Base-by-base conservation (phyloP, 225 moss, liverwort and hornwort genomes). In the Antitrichia curtipendula region DNA sequence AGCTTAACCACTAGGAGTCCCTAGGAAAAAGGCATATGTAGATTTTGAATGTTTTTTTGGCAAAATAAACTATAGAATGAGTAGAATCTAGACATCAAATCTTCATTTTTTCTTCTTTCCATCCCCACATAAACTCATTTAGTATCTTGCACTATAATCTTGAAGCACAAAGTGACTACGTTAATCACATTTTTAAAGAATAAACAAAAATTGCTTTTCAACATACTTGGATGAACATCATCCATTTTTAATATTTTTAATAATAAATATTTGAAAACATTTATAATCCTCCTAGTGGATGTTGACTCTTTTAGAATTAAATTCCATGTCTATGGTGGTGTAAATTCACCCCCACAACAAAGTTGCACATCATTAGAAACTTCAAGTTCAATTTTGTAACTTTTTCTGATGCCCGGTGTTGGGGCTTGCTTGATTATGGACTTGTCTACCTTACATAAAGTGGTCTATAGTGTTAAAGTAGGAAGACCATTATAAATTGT, bases 261-360 rank as follows among this genome's bases (percentile, higher is more conserved):
- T 3, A 63, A 9, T 17, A 8, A 63, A 3, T 6, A n/a, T 11
- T 65, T 20, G 16, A 65, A 65, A 10, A n/a, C 65, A 65, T n/a
- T 19, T 9, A 10, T 19, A 34, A 36, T 64, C 3, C 10, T 2
- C 19, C 36, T 2, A 64, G 4, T 20, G 5, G 65, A 65, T 65
- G 34, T 10, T 1, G 1, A 0, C 36, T 21, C 21, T 65, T 2
- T 11, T 0, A 21, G 0, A 4, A 3, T 0, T 5, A 18, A 8
- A 41, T 40, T 70, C 25, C 8, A 70, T 40, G 25, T 1, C 24
- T 70, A 0, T 20, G 0, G 24, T 70, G 25, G 15, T 41, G 21
- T 36, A 6, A 66, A n/a, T n/a, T n/a, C 7, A 66, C 6, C 22
- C 4, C 0, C 1, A n/a, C 12, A 21, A n/a, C 1, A n/a, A 66